A percentile compares a stretch with the other conserved stretches of the same genome.
phyloP scores from a whole-genome alignment of 2,329 filamentous ascomycete genomes.

The Akanthomyces uredinophilus region DNA sequence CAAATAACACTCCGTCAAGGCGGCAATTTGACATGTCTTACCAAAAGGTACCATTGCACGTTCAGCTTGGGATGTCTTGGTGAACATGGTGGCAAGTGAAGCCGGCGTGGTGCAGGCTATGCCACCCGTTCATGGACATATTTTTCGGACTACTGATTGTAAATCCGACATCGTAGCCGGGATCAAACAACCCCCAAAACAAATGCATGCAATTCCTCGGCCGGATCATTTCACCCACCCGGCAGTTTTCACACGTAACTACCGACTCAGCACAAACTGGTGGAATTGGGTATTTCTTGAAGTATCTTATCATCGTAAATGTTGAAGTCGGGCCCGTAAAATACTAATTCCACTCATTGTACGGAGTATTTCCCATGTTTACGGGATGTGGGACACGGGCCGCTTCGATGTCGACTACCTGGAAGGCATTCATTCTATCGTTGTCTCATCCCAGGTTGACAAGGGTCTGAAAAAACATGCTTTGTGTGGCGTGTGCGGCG shows the following conservation, averaged over 20 bases:
- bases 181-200: too few species aligned
- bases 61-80: neutral
- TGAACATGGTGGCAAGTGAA: neutral
- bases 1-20: neutral
- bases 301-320: neutral
- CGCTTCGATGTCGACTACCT: neutral
- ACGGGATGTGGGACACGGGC: constrained; percentile 1
- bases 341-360: neutral
- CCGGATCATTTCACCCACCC: neutral
- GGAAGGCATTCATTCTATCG: neutral
- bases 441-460: constrained; percentile 13
- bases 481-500: neutral
- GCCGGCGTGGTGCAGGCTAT: neutral
- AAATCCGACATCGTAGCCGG: too few species aligned
- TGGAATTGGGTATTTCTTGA: neutral
- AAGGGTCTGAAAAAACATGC: neutral
- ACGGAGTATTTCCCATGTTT: neutral
- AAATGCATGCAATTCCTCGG: neutral
- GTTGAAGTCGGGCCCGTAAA: neutral
- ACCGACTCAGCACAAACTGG: neutral
- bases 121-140: neutral
- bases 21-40: neutral
- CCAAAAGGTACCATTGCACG: neutral
- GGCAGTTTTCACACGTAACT: neutral
- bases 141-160: neutral